Evolutionary conservation across 257 asterid species (phyloP).

Genomic region (Linaria vulgaris): DNA sequence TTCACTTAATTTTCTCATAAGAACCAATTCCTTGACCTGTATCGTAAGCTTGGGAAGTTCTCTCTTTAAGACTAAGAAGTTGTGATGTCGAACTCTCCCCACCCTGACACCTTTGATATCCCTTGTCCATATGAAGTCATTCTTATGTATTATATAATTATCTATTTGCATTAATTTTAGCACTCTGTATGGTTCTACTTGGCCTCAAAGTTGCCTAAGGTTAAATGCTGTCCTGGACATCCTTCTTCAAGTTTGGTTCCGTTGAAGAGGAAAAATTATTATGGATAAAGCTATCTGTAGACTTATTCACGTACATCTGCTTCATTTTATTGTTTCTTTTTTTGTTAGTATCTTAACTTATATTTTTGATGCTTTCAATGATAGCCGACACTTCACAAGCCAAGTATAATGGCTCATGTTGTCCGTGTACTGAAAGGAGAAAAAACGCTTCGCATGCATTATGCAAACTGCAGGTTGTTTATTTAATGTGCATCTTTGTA

Average conservation of each 20-base stretch:
- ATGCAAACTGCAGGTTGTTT: conserved; percentile 96
- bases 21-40: background rate
- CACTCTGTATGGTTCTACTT: conserved; percentile 3
- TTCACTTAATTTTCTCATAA: background rate
- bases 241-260: background rate
- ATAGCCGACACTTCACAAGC: conserved; percentile 99
- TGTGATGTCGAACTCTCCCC: background rate
- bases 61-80: background rate
- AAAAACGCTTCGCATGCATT: conserved; percentile 98
- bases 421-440: conserved; percentile 97
- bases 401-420: conserved; percentile 98
- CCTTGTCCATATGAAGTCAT: background rate
- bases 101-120: background rate
- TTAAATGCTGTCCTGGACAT: background rate
- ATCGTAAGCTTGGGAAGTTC: background rate
- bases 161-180: background rate
- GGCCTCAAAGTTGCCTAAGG: background rate
- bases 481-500: conserved; percentile 6
- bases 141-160: background rate
- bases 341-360: conserved; percentile 13
- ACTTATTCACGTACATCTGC: conserved; percentile 13
- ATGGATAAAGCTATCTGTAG: no score
- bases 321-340: conserved; percentile 12
- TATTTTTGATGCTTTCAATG: conserved; percentile 27
- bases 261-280: no score